phyloP scores from a whole-genome alignment of 495 filamentous ascomycete species.

The Margaritispora aquatica region DNA sequence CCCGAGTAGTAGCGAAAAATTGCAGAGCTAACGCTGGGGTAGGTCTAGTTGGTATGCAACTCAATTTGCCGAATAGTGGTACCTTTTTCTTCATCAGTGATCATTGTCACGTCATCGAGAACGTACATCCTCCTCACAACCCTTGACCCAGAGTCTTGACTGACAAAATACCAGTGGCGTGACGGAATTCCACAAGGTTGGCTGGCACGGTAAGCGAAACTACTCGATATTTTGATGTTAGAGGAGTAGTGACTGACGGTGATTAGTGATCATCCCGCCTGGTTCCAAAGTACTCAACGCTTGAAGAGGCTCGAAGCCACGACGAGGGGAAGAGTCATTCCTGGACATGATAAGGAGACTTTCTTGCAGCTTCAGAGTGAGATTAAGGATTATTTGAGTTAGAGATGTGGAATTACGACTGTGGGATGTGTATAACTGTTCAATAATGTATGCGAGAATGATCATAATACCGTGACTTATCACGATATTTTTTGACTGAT shows the following conservation, averaged over 20 bases:
- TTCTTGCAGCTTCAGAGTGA: conserved; percentile 18
- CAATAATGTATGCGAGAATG: neutral
- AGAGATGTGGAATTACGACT: neutral
- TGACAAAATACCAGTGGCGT: conserved; percentile 8
- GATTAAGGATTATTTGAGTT: conserved; percentile 21
- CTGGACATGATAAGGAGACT: conserved; percentile 31
- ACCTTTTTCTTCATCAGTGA: conserved; percentile 33
- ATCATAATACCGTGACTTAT: too few species aligned
- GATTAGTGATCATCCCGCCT: conserved; percentile 26
- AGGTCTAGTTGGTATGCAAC: conserved; percentile 29
- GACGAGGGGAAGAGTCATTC: conserved; percentile 28
- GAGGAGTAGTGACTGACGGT: neutral
- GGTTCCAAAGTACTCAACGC: conserved; percentile 29
- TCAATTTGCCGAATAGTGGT: conserved; percentile 30
- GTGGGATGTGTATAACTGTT: neutral
- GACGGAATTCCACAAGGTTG: conserved; percentile 20
- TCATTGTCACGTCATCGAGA: conserved; percentile 32
- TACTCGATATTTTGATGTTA: too few species aligned
- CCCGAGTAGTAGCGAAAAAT: neutral
- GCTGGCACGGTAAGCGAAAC: conserved; percentile 12
- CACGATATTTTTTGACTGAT: too few species aligned
- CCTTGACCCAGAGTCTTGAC: neutral
- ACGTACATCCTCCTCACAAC: conserved; percentile 5
- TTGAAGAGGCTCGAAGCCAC: conserved; percentile 28
- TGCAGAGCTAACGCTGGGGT: neutral